These are phyloP conservation scores for Amanita fuliginea DNA, from an alignment of 768 basidiomycete genomes.

Conservation along the genomic window DNA sequence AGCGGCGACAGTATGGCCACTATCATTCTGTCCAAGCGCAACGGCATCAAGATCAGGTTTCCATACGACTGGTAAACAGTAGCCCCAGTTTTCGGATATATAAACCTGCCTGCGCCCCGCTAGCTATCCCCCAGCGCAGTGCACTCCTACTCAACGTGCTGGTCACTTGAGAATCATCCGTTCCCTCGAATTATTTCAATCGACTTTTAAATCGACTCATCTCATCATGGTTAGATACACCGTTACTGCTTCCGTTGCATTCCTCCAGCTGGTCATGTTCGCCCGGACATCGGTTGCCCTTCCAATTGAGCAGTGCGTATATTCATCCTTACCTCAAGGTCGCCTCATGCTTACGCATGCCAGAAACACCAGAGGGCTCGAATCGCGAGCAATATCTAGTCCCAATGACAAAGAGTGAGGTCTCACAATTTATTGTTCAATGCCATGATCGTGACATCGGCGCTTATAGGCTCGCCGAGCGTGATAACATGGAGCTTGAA, in stretches of 20 bases:
- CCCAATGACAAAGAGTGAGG: no score
- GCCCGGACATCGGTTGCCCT: conserved; percentile 17
- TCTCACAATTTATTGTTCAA: no score
- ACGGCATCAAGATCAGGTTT: no score
- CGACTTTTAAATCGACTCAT: neutral
- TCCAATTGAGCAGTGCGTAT: conserved; percentile 16
- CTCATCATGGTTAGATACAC: neutral
- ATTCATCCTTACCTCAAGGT: neutral
- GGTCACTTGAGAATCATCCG: neutral
- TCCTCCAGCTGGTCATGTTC: conserved; percentile 17
- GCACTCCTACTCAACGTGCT: neutral
- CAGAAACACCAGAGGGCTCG: neutral
- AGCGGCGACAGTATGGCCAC: no score
- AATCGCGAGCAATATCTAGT: neutral
- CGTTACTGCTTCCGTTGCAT: conserved; percentile 4
- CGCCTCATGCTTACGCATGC: neutral
- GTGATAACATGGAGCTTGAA: no score
- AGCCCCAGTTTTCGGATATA: no score
- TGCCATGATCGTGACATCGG: no score
- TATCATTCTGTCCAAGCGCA: no score
- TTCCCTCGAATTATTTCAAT: neutral
- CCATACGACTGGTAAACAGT: no score
- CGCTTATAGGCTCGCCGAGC: no score
- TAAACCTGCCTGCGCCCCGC: no score
- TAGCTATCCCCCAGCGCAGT: neutral